Evolutionary conservation across 345 rosid species (phyloP).

Genomic region (Erysimum cheiranthoides): DNA sequence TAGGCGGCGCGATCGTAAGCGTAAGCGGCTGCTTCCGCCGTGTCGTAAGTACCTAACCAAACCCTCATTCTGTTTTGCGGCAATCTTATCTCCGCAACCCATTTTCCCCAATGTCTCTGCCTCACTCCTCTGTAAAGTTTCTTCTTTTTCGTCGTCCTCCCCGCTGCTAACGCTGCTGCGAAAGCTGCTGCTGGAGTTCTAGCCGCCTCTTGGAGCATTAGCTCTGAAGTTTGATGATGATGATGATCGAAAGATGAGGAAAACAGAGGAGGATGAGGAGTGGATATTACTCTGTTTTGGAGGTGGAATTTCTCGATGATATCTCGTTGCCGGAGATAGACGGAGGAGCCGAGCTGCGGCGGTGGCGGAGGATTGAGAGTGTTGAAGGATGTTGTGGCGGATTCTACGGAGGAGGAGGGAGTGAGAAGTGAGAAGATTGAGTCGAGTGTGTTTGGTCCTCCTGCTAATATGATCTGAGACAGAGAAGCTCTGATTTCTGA

Average conservation of each 20-base stretch:
- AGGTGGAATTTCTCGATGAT: conserved; percentile 64
- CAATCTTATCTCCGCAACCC: conserved; percentile 97
- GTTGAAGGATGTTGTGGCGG: conserved; percentile 27
- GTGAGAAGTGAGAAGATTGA: conserved; percentile 73
- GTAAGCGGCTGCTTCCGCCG: conserved; percentile 91
- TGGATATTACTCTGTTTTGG: conserved; percentile 51
- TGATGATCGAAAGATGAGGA: conserved; percentile 34
- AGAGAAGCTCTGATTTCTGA: conserved; percentile 62
- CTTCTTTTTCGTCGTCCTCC: conserved; percentile 53
- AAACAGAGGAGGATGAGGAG: conserved; percentile 47
- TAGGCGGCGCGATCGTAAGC: conserved; percentile 99
- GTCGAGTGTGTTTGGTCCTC: conserved; percentile 80
- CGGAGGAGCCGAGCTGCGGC: conserved; percentile 75
- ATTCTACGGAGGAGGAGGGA: conserved; percentile 45
- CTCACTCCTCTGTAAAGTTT: conserved; percentile 97
- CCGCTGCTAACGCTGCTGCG: conserved; percentile 41
- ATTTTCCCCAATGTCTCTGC: conserved; percentile 99
- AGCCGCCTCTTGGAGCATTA: conserved; percentile 6
- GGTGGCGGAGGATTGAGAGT: conserved; percentile 47
- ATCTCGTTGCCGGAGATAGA: conserved; percentile 87
- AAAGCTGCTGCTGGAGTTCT: conserved; percentile 24
- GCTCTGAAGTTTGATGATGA: conserved; percentile 7
- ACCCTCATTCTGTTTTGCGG: conserved; percentile 97
- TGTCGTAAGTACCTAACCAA: conserved; percentile 94
- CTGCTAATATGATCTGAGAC: conserved; percentile 74